Conservation (phyloP, 768 basidiomycete species). For the Scleroderma citrinum region DNA sequence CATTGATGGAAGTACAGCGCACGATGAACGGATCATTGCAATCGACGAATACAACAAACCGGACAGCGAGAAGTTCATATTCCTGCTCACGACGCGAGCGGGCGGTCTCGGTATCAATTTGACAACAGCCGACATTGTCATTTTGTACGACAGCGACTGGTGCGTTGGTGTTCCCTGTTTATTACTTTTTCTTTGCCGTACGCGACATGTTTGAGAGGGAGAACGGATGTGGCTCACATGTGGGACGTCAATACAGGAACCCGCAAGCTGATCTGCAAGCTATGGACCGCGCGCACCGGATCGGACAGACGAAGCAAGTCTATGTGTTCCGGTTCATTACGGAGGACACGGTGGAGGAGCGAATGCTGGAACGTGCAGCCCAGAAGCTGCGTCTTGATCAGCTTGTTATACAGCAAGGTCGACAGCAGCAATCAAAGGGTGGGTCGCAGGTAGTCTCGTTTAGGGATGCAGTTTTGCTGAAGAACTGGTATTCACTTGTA, state of each 20-base stretch:
- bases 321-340: constrained; percentile 97
- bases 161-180: constrained; percentile 25
- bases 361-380: constrained; percentile 90
- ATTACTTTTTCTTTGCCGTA: background rate
- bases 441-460: constrained; percentile 12
- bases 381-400: constrained; percentile 95
- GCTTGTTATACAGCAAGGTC: constrained; percentile 93
- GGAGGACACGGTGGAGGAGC: constrained; percentile 92
- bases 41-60: constrained; percentile 99
- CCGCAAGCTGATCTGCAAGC: constrained; percentile 98
- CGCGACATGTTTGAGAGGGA: background rate
- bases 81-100: constrained; percentile 92
- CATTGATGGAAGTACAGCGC: constrained; percentile 92
- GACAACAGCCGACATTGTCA: constrained; percentile 90
- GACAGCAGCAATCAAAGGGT: constrained; percentile 78
- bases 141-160: constrained; percentile 97
- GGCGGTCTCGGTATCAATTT: constrained; percentile 97
- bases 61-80: constrained; percentile 91
- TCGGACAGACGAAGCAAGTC: constrained; percentile 96
- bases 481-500: constrained; percentile 20
- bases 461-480: no score
- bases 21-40: constrained; percentile 91
- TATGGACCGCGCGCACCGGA: constrained; percentile 96
- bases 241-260: constrained; percentile 51
- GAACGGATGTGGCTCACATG: background rate